Evolutionary conservation across 176 grass and related monocot species (phyloP).

Genomic region (Secale cereale): DNA sequence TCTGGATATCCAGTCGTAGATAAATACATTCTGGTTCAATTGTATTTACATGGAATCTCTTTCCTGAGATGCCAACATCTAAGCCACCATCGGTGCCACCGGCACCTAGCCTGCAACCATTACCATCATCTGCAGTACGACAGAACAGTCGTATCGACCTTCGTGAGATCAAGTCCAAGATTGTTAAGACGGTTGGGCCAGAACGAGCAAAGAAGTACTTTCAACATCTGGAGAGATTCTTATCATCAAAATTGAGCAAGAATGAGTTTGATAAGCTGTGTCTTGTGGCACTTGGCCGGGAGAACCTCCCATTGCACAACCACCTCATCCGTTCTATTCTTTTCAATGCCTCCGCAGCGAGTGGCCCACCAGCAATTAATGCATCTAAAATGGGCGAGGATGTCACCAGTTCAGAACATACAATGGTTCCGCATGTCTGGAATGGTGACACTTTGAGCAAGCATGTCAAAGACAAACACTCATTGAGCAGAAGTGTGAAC

Average conservation of each 20-base stretch:
- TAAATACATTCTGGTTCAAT: conserved; percentile 6
- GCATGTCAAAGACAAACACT: conserved; percentile 29
- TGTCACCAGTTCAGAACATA: conserved; percentile 22
- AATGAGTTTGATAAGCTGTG: conserved; percentile 79
- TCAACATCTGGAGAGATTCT: conserved; percentile 61
- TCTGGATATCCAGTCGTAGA: neutral
- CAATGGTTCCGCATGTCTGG: conserved; percentile 12
- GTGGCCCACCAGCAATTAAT: conserved; percentile 36
- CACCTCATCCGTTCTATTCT: conserved; percentile 65
- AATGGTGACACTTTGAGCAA: conserved; percentile 21
- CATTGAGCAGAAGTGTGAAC: conserved; percentile 27
- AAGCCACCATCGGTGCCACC: conserved; percentile 32
- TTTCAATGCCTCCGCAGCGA: conserved; percentile 62
- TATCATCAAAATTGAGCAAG: conserved; percentile 74
- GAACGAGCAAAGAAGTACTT: conserved; percentile 74
- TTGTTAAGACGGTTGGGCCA: conserved; percentile 62
- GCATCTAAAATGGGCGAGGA: conserved; percentile 13
- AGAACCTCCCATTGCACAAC: conserved; percentile 90
- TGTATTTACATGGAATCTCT: conserved; percentile 41
- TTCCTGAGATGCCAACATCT: conserved; percentile 43
- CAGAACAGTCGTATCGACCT: conserved; percentile 67
- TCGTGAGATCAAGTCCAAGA: conserved; percentile 67
- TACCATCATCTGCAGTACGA: conserved; percentile 41
- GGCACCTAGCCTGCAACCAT: conserved; percentile 30
- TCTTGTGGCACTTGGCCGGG: conserved; percentile 50